Evolutionary conservation across 441 rosid species (phyloP), one percentile per base, ranked within the genome.

Genomic region (Melastoma candidum): DNA sequence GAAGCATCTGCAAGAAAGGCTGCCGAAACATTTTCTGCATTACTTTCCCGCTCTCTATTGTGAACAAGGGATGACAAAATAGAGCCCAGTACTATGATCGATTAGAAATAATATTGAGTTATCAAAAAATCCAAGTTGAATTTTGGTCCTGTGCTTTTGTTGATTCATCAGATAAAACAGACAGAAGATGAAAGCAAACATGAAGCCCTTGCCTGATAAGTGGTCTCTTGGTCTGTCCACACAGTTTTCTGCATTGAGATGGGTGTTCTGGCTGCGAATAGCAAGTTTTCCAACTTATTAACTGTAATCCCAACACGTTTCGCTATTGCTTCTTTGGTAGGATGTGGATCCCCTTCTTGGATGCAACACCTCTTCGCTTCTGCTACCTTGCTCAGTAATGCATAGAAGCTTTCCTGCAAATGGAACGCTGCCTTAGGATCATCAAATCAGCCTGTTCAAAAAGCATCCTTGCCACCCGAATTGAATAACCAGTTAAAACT

Each of bases 141-240:
- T 32, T 8, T 32, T 32, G 41, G 41, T 32, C 41, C 41, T 2
- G 5, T 32, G 41, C 8, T 32, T 32, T 32, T 32, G 41, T 32
- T 32, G 41, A 32, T 32, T 32, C 1, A 32, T 32, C 41, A 32
- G 8, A 32, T 32, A 6, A 32, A 4, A 32, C 8, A 32, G 1
- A 8, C 6, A 32, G 7, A 32, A 8, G 22, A 17, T 4, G 8
- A 32, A 32, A 54, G 14, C 8, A 50, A 49, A 12, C 32, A 27
- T 4, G 41, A 32, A 32, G 41, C 41, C 41, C 41, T 63, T 79
- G 87, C 98, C 85, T 85, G 92, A 66, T 60, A 79, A 24, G 87
- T 82, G 51, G 80, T 85, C 44, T 72, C 81, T 65, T 83, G 94
- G 68, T 82, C 90, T 54, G 79, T n/a, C 94, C 90, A 92, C 56